A percentile compares a stretch with the other conserved stretches of the same genome.
Evolutionary conservation across 345 rosid genomes (phyloP).

Genomic region (Gossypium bickii): DNA sequence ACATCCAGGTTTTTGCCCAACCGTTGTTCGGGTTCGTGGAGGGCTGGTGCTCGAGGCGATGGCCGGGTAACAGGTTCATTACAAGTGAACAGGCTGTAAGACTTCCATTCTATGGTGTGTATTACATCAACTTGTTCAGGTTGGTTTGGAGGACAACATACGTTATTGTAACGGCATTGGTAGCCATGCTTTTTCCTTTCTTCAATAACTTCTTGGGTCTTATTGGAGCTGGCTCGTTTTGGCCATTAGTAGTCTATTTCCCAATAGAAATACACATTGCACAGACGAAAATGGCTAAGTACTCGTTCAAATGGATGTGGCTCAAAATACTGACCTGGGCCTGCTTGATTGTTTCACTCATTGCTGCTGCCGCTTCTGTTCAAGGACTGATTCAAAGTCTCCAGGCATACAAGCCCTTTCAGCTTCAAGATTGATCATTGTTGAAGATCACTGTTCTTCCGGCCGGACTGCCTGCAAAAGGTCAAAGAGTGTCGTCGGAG

Average conservation of each 20-base stretch:
- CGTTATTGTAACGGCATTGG: slow-evolving; percentile 49
- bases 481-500: no score
- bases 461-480: no score
- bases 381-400: slow-evolving; percentile 53
- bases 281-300: slow-evolving; percentile 39
- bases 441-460: neutral
- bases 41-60: slow-evolving; percentile 31
- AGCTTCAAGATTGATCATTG: neutral
- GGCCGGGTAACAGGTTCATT: slow-evolving; percentile 66
- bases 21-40: slow-evolving; percentile 68
- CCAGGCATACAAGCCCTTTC: slow-evolving; percentile 65
- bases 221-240: slow-evolving; percentile 68
- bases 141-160: slow-evolving; percentile 69
- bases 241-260: slow-evolving; percentile 84
- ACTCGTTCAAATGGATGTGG: slow-evolving; percentile 59
- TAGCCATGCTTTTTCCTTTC: slow-evolving; percentile 87
- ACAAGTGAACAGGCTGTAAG: slow-evolving; percentile 34
- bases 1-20: slow-evolving; percentile 61
- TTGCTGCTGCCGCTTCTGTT: slow-evolving; percentile 67
- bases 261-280: slow-evolving; percentile 84
- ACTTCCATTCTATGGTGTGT: slow-evolving; percentile 43
- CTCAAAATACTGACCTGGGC: slow-evolving; percentile 45
- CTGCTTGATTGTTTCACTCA: slow-evolving; percentile 52
- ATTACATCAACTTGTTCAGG: slow-evolving; percentile 50
- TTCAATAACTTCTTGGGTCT: slow-evolving; percentile 81